Evolutionary conservation across 441 rosid species (phyloP), one percentile per base, ranked within the genome.

Genomic region (Erysimum cheiri): DNA sequence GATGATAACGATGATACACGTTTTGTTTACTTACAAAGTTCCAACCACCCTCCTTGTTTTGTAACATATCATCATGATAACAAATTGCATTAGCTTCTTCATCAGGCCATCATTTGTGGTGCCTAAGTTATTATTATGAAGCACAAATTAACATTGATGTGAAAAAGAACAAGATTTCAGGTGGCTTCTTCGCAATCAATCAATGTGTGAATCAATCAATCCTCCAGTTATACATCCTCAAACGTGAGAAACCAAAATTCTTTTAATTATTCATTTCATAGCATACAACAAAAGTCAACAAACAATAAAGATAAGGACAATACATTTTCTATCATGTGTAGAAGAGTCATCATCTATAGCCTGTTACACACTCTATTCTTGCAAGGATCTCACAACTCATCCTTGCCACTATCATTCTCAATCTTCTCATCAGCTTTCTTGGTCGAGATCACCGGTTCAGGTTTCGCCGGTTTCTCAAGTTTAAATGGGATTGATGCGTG

Each of bases 401-500:
- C 97, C 77, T 91, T 93, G 61, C 9, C 67, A 50, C 80, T 79
- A 2, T 67, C 76, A 14, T 56, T 43, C 62, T 77, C 70, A 24
- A 59, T 77, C 69, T 79, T 80, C 0, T 69, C 73, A 48, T 76
- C 80, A 32, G 61, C 39, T 58, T 72, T 82, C 68, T 50, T 65
- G 73, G 80, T 67, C 48, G 71, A 62, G 43, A 58, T 59, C 28
- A 64, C 57, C 49, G 75, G 70, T 69, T 75, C 74, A 46, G 69
- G 54, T 48, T 49, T 61, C 29, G 77, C 81, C 15, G 94, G 88
- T 64, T 92, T 92, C 81, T 85, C 83, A 70, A 94, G 95, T 84
- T 89, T 94, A 84, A 92, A 94, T 54, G 98, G 98, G 59, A 85
- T 81, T 6, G 99, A 86, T 4, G 99, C 98, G n/a, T 92, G 84